Base-by-base conservation (phyloP, 495 filamentous ascomycete species). In the Neurospora sp. region DNA sequence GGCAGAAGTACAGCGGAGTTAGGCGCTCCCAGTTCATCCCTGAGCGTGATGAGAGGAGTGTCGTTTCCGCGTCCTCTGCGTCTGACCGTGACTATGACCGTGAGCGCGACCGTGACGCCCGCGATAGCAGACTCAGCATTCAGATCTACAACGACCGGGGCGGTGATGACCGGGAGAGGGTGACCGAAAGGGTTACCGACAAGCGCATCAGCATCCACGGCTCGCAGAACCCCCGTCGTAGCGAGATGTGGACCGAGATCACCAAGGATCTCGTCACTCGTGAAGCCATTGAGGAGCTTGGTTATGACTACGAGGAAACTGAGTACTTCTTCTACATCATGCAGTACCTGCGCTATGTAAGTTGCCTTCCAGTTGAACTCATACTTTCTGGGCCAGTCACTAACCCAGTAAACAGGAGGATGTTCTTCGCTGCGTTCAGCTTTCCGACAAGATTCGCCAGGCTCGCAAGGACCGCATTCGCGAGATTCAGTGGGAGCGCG, bases 241-340 rank as follows among this genome's bases (percentile, higher is more conserved):
- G 89, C 68, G 88, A 92, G 72, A 91, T 97, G 80, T 98, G 96
- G 96, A 99, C 96, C 0, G 96, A 98, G 79, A 94, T 99, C 76
- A 97, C 94, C 8, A 98, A 97, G 83, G 94, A 97, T 75, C 81
- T 99, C 68, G 93, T 99, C 14, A 86, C 91, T 45, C 88, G 89
- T 71, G 95, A 98, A 78, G 96, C 96, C 0, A 93, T 99, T 75
- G 90, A 97, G 73, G 83, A 90, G 70, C 79, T 89, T 72, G 94
- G 93, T 0, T 98, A 96, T 81, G 92, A 93, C 75, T 98, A 89
- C 77, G 94, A 98, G 77, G 95, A 98, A 83, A 96, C 93, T 3
- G 91, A 93, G 69, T 88, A 83, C 69, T 97, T 92, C 81, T 98
- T 92, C 81, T 98, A 98, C 78, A 88, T 99, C 42, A 94, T 97